Evolutionary conservation across 129 eudicot species (phyloP), one percentile per base, ranked within the genome.

Genomic region (Escallonia rubra): DNA sequence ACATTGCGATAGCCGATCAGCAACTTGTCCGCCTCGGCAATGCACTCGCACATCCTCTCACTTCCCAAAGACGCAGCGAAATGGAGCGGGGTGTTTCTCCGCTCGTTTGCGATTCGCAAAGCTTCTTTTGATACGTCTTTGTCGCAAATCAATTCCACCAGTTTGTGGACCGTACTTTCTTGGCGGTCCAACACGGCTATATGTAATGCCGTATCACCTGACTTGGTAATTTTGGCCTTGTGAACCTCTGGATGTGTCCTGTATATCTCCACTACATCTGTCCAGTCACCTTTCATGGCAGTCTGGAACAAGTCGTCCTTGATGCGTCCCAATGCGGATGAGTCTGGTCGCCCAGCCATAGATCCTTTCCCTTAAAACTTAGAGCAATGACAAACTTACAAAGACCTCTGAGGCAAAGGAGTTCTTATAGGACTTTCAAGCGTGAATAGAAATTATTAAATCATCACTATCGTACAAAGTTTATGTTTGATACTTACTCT

Each of bases 21-120:
- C 14, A 2, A 41, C 11, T 45, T 0, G 65, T 69, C 53, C 4
- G 0, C 12, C 0, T 7, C 3, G 7, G 57, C 74, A 48, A 69
- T 58, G 47, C 46, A 47, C 3, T 6, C 10, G 57, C 74, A 69
- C 74, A 69, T 69, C 5, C 10, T 8, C 6, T 57, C 74, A 12
- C 34, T 47, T 7, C 74, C 74, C 34, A 57, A 11, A 1, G 66
- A 16, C 5, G 74, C 74, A 0, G 74, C 74, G 23, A 46, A 11
- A 43, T 69, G 74, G 10, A 69, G 65, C 15, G 74, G 65, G 12
- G 74, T 69, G 12, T 69, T 69, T 6, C 56, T 52, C 9, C 4
- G 46, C 10, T 69, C 74, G n/a, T 69, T 69, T 9, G 3, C 40
- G 6, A 10, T 44, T 15, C 9, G 2, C 14, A 68, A 50, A 13